Evolutionary conservation across 163 green algal genomes (phyloP).

Genomic region (Chlamydomonas reinhardtii): DNA sequence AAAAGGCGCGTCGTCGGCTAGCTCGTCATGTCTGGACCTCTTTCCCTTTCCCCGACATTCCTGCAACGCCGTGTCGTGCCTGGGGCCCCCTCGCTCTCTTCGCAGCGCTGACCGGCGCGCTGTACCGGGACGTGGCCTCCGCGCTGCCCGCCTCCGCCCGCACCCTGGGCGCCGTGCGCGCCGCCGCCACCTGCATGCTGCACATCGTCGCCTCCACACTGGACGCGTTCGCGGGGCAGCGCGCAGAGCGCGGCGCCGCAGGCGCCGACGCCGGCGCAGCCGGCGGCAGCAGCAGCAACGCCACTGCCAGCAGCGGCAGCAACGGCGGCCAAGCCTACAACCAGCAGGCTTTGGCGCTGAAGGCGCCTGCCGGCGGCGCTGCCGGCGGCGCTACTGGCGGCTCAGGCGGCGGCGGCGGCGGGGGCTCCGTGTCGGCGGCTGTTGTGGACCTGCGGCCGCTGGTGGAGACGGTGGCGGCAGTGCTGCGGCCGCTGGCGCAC

Average conservation of each 20-base stretch:
- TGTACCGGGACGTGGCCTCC: slow-evolving; percentile 32
- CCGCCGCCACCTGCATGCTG: slow-evolving; percentile 61
- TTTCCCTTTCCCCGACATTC: too few species aligned
- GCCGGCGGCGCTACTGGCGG: not conserved
- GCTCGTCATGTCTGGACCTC: too few species aligned
- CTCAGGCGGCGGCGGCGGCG: not conserved
- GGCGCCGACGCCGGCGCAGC: not conserved
- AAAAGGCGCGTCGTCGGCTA: too few species aligned
- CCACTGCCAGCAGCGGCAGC: not conserved
- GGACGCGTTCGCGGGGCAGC: slow-evolving; percentile 10
- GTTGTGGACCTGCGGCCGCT: slow-evolving; percentile 29
- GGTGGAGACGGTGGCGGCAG: slow-evolving; percentile 51
- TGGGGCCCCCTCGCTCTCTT: too few species aligned
- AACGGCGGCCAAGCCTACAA: not conserved
- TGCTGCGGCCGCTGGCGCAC: slow-evolving; percentile 61
- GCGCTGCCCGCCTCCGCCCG: not conserved
- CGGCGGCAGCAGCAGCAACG: not conserved
- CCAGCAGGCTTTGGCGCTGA: not conserved
- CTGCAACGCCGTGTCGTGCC: too few species aligned
- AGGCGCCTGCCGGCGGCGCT: not conserved
- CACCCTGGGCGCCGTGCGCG: slow-evolving; percentile 59
- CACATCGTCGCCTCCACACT: slow-evolving; percentile 43
- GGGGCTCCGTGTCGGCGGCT: not conserved
- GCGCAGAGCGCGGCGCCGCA: not conserved
- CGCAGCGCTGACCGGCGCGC: slow-evolving; percentile 29